Percentiles rank a stretch among this genome's conserved stretches.
Evolutionary conservation across 108 stramenopile genomes (phyloP).

Genomic region (Mediolabrus comicus): DNA sequence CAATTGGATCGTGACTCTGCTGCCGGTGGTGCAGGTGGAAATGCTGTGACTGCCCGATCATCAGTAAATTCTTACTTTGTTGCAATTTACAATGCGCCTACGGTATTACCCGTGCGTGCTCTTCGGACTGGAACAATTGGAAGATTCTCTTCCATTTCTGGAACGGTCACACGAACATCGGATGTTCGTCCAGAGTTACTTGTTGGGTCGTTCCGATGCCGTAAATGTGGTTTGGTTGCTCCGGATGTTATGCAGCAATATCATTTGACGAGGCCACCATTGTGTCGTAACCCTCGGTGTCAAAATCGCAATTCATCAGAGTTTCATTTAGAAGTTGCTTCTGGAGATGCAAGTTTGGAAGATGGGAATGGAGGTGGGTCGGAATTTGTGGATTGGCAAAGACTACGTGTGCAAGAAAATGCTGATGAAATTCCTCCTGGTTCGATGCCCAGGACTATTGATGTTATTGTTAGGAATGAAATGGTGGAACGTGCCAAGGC

Average conservation of each 20-base stretch:
- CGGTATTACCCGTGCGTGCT: constrained; percentile 63
- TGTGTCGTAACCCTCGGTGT: constrained; percentile 94
- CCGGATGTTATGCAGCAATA: constrained; percentile 91
- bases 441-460: constrained; percentile 93
- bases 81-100: constrained; percentile 76
- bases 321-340: constrained; percentile 70
- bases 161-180: constrained; percentile 94
- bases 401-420: constrained; percentile 97
- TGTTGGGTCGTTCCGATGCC: constrained; percentile 90
- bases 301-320: constrained; percentile 61
- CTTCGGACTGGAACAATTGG: constrained; percentile 84
- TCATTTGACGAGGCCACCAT: constrained; percentile 94
- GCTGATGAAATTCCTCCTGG: constrained; percentile 98
- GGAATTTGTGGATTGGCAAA: constrained; percentile 97
- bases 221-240: constrained; percentile 86
- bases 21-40: constrained; percentile 6
- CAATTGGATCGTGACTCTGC: constrained; percentile 41
- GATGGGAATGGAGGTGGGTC: constrained; percentile 34
- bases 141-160: constrained; percentile 66
- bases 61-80: constrained; percentile 64
- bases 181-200: constrained; percentile 99
- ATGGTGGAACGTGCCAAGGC: constrained; percentile 98
- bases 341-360: not conserved
- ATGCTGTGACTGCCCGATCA: not conserved
- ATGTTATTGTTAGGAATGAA: constrained; percentile 93